A percentile compares a stretch with the other conserved stretches of the same genome.
Evolutionary conservation across 2,329 filamentous ascomycete genomes (phyloP).

Genomic region (Phialophora chinensis): DNA sequence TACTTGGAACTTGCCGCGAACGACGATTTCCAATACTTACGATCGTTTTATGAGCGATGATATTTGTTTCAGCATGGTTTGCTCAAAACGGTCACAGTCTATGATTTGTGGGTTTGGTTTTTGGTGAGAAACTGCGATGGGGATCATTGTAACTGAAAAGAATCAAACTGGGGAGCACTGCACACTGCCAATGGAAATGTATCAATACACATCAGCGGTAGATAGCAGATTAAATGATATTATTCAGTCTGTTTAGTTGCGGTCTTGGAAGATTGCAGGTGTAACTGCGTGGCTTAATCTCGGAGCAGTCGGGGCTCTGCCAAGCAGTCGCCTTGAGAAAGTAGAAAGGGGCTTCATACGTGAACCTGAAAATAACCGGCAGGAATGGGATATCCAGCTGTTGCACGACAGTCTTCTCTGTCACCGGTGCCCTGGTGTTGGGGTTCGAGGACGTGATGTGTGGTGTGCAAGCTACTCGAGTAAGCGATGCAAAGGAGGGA

Average conservation of each 20-base stretch:
- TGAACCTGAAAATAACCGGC: neutral
- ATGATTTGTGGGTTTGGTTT: constrained; percentile 4
- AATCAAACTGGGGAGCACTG: constrained; percentile 8
- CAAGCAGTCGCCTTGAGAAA: neutral
- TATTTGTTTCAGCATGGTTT: constrained; percentile 13
- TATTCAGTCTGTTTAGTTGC: constrained; percentile 8
- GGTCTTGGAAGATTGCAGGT: neutral
- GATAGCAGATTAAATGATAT: constrained; percentile 28
- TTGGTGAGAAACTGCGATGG: constrained; percentile 1
- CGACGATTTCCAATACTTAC: constrained; percentile 25
- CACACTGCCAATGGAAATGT: constrained; percentile 32
- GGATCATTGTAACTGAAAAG: constrained; percentile 15
- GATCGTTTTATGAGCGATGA: constrained; percentile 26
- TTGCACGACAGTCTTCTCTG: neutral
- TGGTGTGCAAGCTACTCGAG: no score
- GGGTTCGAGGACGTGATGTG: no score
- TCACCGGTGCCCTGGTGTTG: no score
- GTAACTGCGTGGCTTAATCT: no score
- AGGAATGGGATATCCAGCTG: neutral
- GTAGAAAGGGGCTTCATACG: neutral
- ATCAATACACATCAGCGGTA: constrained; percentile 28
- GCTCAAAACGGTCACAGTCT: neutral
- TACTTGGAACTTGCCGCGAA: constrained; percentile 11
- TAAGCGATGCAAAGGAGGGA: no score
- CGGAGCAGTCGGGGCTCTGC: no score